Conservation (phyloP, 2,329 filamentous ascomycete genomes). For the Emydomyces testavorans region DNA sequence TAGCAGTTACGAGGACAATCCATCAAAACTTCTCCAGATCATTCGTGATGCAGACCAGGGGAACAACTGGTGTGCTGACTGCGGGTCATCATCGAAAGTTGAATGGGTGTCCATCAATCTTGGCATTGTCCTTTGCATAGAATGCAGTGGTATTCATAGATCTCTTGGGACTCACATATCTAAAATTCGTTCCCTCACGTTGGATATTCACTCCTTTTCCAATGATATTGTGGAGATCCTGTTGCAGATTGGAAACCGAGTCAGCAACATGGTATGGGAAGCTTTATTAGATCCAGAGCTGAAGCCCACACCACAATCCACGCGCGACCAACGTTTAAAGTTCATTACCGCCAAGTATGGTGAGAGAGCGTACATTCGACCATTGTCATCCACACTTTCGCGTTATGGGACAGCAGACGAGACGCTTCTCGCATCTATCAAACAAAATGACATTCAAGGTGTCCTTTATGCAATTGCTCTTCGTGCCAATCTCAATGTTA, state of each 20-base stretch:
- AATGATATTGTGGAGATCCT: conserved; percentile 93
- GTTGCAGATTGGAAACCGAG: conserved; percentile 78
- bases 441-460: conserved; percentile 89
- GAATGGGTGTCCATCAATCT: conserved; percentile 99
- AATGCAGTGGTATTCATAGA: conserved; percentile 94
- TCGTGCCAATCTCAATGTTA: conserved; percentile 72
- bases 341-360: conserved; percentile 96
- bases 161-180: conserved; percentile 95
- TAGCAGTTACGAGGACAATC: conserved; percentile 66
- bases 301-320: conserved; percentile 68
- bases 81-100: conserved; percentile 78
- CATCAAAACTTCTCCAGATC: conserved; percentile 73
- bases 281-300: conserved; percentile 60
- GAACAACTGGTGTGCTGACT: conserved; percentile 90
- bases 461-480: conserved; percentile 84
- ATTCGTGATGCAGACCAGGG: conserved; percentile 84
- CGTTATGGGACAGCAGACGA: conserved; percentile 72
- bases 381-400: conserved; percentile 58
- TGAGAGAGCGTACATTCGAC: conserved; percentile 68
- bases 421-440: conserved; percentile 79
- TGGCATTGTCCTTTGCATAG: conserved; percentile 90
- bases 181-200: conserved; percentile 86
- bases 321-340: conserved; percentile 76
- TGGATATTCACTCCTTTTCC: conserved; percentile 93
- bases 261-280: conserved; percentile 97